Evolutionary conservation across 176 grass and related monocot species (phyloP), one percentile per base, ranked within the genome.

Genomic region (Rhynchospora tenuis): DNA sequence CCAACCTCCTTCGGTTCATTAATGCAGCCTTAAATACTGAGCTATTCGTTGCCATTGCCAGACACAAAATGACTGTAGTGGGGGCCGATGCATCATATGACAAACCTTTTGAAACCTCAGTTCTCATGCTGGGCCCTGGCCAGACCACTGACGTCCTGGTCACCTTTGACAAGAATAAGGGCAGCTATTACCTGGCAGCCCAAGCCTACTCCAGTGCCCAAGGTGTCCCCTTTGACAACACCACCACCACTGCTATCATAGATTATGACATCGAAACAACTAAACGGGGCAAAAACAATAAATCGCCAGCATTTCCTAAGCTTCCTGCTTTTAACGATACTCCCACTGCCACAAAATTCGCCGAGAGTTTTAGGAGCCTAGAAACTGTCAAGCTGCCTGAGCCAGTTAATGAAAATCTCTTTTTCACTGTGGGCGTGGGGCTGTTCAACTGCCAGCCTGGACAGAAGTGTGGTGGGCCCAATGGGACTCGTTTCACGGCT

Each of bases 81-180:
- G 89, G 74, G 9, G 87, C 87, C 10, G 95, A 98, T 81, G 95
- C 95, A 23, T 95, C 95, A 57, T 98, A 98, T 86, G 91, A 91
- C n/a, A 98, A 94, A 68, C 91, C 92, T 0, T 93, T 93, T 84
- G 31, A 70, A 60, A 88, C 95, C 6, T 86, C 89, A 0, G 84
- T 93, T 11, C 52, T 98, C 57, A 82, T 95, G 79, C 80, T 98
- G 78, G 92, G 77, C 2, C 95, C 95, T 1, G 92, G 95, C 7
- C 95, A 98, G 89, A 98, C 95, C 23, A 98, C 95, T 14, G 95
- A 98, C 61, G 95, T 98, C 3, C 89, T 98, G 67, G 89, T 98
- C 69, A 93, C 79, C 20, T 89, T 90, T 46, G 89, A 95, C 83
- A 87, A 95, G 83, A 43, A 89, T 0, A 43, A 73, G 0, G 86